These are phyloP conservation scores for Metrosideros polymorpha DNA, from an alignment of 441 rosid genomes.

Conservation along the genomic window DNA sequence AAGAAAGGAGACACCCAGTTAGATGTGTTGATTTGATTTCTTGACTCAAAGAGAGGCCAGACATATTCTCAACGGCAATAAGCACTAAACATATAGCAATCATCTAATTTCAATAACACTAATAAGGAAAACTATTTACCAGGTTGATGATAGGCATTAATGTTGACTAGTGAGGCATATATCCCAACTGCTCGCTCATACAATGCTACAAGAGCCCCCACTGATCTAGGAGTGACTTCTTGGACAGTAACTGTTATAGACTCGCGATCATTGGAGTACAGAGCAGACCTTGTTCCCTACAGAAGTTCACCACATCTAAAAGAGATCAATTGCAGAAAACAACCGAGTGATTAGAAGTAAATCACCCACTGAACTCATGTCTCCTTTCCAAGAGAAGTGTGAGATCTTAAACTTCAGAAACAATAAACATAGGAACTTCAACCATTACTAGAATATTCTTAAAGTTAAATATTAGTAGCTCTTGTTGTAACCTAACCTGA, in stretches of 20 bases:
- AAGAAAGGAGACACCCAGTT: neutral
- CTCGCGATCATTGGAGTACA: slow-evolving; percentile 81
- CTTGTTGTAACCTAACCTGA: slow-evolving; percentile 41
- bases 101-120: neutral
- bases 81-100: neutral
- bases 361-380: neutral
- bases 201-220: slow-evolving; percentile 83
- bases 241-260: slow-evolving; percentile 82
- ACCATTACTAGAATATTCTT: neutral
- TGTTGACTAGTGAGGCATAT: slow-evolving; percentile 77
- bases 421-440: neutral
- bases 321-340: neutral
- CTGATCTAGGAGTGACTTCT: slow-evolving; percentile 90
- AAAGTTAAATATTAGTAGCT: neutral
- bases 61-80: neutral
- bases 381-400: neutral
- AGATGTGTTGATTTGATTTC: neutral
- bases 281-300: slow-evolving; percentile 96
- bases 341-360: neutral
- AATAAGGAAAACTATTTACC: slow-evolving; percentile 26
- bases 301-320: slow-evolving; percentile 9
- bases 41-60: neutral
- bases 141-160: slow-evolving; percentile 97
- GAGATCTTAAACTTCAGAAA: neutral
- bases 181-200: slow-evolving; percentile 98